phyloP scores from a whole-genome alignment of 2,329 filamentous ascomycete genomes.

The Bipolaris gigantea region DNA sequence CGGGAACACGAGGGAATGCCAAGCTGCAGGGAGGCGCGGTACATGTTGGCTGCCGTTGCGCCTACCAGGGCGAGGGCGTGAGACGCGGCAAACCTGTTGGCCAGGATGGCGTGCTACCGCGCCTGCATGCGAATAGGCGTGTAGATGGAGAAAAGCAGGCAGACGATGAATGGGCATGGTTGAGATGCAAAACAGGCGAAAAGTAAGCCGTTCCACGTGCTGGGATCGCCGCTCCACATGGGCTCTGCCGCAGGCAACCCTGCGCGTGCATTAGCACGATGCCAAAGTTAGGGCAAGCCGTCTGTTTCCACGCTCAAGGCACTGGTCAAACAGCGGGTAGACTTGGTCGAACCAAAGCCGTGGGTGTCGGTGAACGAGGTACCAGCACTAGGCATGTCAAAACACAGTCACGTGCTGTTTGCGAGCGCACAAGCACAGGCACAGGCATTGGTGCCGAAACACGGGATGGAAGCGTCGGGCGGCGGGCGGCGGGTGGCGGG shows the following conservation, averaged over 20 bases:
- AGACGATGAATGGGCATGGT: too few species aligned
- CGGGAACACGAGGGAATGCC: conserved; percentile 12
- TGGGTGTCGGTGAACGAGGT: neutral
- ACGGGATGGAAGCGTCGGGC: neutral
- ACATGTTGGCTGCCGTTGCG: neutral
- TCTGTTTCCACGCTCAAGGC: neutral
- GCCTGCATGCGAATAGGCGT: neutral
- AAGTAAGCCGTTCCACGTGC: neutral
- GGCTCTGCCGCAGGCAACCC: neutral
- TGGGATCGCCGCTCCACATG: neutral
- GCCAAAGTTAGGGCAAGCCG: neutral
- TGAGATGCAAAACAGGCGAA: neutral
- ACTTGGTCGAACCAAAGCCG: neutral
- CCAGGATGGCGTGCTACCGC: neutral
- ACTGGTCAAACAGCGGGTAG: neutral
- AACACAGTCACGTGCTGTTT: neutral
- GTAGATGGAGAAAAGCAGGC: too few species aligned
- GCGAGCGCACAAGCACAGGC: too few species aligned
- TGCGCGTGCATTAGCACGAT: neutral
- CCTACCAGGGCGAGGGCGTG: neutral
- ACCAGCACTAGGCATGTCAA: neutral
- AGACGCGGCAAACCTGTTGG: neutral
- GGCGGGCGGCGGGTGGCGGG: too few species aligned
- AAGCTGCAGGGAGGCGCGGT: conserved; percentile 1
- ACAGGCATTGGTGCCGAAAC: neutral